Evolutionary conservation across 192 early-diverging fungal species (phyloP), one percentile per base, ranked within the genome.

Genomic region (Rhizoclosmatium globosum): DNA sequence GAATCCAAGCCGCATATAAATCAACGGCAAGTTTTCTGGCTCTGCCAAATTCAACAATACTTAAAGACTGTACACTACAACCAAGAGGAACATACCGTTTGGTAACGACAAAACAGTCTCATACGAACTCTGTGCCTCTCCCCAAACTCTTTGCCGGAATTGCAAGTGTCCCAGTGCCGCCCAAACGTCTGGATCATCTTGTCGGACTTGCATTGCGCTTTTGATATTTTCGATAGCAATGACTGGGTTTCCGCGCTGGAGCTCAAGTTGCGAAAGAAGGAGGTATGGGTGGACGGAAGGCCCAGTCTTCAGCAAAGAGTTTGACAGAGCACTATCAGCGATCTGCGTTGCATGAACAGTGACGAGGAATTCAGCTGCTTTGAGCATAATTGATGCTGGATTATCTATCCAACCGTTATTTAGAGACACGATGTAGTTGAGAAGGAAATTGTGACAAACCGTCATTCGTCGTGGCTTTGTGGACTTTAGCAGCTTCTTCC

Each of bases 161-260:
- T 90, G 85, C 9, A 89, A 67, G 59, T 89, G 82, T 70, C 86
- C 88, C 9, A 89, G 67, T 13, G 81, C 79, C 1, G 90, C 82
- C 90, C 90, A 91, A 9, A 85, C 87, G 69, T 85, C 78, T 38
- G 87, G 82, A 68, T 86, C 82, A 69, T 85, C 87, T 70, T 90
- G 88, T 43, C 82, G 72, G 21, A 89, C 77, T 47, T 88, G 81
- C 67, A 91, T 75, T 0, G 90, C 90, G 7, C 78, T 82, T 47
- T 77, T 69, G 41, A 91, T 62, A 59, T 83, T 74, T 46, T 86
- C 78, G 3, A 76, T 71, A 38, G 88, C 88, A 23, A 78, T 53
- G 21, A 61, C 58, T 58, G 71, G 82, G 57, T 88, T 81, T 6
- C 77, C 77, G 1, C 87, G 76, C 59, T 88, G 88, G 23, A 87